Base-by-base conservation (phyloP, 2,329 filamentous ascomycete genomes). In the Canariomyces notabilis region DNA sequence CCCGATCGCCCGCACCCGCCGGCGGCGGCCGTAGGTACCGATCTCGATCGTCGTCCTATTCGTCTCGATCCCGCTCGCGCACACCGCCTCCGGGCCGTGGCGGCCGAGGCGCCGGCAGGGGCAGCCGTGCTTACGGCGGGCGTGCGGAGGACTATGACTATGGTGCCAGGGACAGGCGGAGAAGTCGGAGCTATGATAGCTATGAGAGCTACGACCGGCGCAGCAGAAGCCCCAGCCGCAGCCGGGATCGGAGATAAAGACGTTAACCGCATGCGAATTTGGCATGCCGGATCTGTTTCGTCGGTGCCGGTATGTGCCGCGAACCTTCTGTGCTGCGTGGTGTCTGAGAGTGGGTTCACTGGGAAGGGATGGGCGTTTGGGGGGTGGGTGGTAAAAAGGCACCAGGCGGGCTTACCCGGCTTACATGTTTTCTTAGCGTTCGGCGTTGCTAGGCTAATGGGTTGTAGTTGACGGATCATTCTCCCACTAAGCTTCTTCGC, bases 131-230 rank as follows among this genome's bases (percentile, higher is more conserved):
- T 26, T 57, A 61, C 16, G 60, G 60, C 22, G 55, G 64, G 38
- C 59, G 61, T 52, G n/a, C n/a, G n/a, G n/a, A n/a, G n/a, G 60
- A 57, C 20, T 56, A 65, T 12, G 63, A 63, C 21, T 59, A 64
- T n/a, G 57, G 60, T n/a, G 57, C 59, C 33, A 49, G 54, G 12
- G 46, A 46, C 6, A 21, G 32, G 14, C 56, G 55, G 34, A 70
- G 74, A 33, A 79, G 74, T 51, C 71, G 68, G 7, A 76, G 72
- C 45, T 69, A 67, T 35, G 70, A 65, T 51, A 76, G 72, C 56
- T 68, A 75, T 51, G 67, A 62, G 37, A 68, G 67, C 54, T 62
- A 71, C 36, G 65, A 64, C 51, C 65, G 68, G 37, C 58, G 51
- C 14, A 57, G 54, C 44, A 37, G 52, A 16, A 53, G 46, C 35